phyloP scores from a whole-genome alignment of 257 asterid genomes.

The Solanum neorickii region DNA sequence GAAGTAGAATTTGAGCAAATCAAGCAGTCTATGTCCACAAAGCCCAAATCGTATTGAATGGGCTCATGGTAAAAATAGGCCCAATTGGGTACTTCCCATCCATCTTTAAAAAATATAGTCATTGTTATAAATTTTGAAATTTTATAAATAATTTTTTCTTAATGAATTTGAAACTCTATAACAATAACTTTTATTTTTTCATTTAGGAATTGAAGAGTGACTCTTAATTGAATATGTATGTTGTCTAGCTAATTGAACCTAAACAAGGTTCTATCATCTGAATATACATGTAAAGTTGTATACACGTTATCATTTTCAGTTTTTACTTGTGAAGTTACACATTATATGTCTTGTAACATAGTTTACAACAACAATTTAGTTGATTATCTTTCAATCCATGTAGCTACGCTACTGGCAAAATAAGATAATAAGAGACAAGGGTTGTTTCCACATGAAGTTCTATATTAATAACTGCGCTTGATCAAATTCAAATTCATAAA shows the following conservation, averaged over 20 bases:
- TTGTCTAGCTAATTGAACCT: background rate
- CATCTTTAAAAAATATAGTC: background rate
- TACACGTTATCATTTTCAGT: background rate
- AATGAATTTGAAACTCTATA: background rate
- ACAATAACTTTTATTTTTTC: background rate
- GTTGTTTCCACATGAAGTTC: rapidly evolving
- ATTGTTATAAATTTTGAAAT: background rate
- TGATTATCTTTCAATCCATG: background rate
- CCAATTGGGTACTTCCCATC: background rate
- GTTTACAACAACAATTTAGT: too few relatives aligned
- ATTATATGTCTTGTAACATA: too few relatives aligned
- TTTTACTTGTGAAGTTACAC: too few relatives aligned
- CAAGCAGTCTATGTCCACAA: background rate
- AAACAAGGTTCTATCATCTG: background rate
- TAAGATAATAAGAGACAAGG: background rate
- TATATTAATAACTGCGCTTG: rapidly evolving
- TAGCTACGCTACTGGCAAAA: background rate
- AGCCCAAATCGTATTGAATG: background rate
- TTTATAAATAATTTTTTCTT: background rate
- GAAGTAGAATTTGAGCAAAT: background rate
- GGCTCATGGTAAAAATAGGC: background rate
- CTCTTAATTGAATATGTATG: background rate
- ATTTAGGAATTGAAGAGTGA: background rate
- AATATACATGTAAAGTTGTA: background rate
- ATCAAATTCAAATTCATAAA: background rate